These are phyloP conservation scores for Diplodia scrobiculata DNA, from an alignment of 2,329 filamentous ascomycete genomes.

Conservation along the genomic window DNA sequence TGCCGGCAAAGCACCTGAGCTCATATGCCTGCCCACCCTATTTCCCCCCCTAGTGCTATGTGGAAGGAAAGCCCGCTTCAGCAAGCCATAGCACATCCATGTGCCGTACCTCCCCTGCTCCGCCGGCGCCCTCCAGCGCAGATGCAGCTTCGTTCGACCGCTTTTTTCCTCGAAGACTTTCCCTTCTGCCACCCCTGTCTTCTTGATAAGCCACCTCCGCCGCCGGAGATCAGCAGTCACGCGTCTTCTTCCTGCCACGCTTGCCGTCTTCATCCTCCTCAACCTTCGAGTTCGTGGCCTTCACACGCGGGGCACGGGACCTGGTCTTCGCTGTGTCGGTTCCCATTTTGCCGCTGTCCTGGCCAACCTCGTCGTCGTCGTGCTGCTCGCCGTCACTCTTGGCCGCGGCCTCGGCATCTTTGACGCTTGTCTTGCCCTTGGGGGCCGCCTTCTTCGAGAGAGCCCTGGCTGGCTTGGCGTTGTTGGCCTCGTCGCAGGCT, in stretches of 20 bases:
- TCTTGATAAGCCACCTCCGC: background rate
- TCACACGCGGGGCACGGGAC: background rate
- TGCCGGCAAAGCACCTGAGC: background rate
- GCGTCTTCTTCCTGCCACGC: background rate
- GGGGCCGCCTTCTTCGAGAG: background rate
- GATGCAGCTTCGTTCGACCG: background rate
- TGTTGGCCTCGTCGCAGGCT: background rate
- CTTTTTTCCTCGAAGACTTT: background rate
- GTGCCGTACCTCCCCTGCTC: background rate
- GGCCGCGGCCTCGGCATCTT: background rate
- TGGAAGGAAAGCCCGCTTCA: background rate
- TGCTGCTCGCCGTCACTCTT: background rate
- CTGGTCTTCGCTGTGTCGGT: background rate
- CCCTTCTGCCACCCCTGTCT: background rate
- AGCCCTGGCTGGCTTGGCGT: background rate
- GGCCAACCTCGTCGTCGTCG: background rate
- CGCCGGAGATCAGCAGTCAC: background rate
- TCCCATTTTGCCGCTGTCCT: too few species aligned
- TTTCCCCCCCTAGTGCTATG: background rate
- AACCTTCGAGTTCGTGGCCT: background rate
- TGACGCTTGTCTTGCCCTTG: conserved; percentile 11
- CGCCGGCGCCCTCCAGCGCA: background rate
- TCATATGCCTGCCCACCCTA: background rate
- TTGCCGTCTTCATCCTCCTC: background rate
- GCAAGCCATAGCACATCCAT: background rate